Percentiles rank a stretch among this genome's conserved stretches.
phyloP scores from a whole-genome alignment of 2,329 filamentous ascomycete genomes.

The Metarhizium sp. region DNA sequence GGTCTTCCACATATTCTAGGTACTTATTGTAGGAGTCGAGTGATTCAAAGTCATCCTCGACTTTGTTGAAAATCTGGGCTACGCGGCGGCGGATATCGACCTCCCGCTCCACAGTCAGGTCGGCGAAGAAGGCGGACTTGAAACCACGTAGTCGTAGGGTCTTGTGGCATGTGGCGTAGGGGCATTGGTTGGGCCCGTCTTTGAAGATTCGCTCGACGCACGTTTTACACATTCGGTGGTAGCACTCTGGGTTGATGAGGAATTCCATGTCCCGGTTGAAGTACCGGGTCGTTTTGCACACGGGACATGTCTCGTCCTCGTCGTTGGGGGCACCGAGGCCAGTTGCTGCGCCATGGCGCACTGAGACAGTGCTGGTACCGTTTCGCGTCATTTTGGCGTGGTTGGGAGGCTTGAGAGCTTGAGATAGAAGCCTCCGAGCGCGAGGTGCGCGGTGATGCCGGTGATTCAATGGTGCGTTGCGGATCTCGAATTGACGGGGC shows the following conservation, averaged over 20 bases:
- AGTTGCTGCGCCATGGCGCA: constrained; percentile 15
- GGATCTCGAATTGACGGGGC: background rate
- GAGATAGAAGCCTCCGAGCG: background rate
- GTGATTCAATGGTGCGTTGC: background rate
- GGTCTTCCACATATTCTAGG: constrained; percentile 81
- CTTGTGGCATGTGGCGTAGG: constrained; percentile 77
- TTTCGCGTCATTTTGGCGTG: constrained; percentile 17
- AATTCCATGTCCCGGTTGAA: constrained; percentile 91
- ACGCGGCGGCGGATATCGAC: constrained; percentile 83
- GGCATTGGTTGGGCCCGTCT: constrained; percentile 83
- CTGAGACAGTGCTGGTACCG: constrained; percentile 16
- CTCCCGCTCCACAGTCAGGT: constrained; percentile 81
- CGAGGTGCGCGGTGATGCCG: background rate
- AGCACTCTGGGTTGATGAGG: constrained; percentile 96
- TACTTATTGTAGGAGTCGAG: constrained; percentile 86
- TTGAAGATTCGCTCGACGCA: constrained; percentile 94
- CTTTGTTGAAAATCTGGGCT: constrained; percentile 72
- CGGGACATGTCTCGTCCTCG: constrained; percentile 72
- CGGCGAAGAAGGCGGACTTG: constrained; percentile 79
- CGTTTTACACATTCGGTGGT: constrained; percentile 96
- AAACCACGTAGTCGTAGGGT: constrained; percentile 82
- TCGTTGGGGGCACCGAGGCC: constrained; percentile 13
- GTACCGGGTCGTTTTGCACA: constrained; percentile 95
- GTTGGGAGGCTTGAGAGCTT: background rate
- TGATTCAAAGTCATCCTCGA: constrained; percentile 83